Base-by-base conservation (phyloP, 768 basidiomycete species). In the Daedalea quercina region DNA sequence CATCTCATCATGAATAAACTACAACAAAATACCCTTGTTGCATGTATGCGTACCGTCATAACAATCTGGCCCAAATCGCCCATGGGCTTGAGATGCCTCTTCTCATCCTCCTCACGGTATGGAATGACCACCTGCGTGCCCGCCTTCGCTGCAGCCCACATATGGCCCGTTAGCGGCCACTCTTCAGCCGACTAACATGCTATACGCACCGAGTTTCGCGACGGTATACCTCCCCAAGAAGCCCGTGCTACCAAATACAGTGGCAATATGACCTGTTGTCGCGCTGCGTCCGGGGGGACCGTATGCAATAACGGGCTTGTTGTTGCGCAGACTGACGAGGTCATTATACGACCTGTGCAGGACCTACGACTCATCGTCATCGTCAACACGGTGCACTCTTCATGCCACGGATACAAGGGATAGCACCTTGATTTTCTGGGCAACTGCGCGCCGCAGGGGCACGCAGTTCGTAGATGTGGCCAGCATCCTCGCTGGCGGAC, bases 61-160 rank as follows among this genome's bases (percentile, higher is more conserved):
- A 97, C 89, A 57, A 99, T 87, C 74, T 95, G 94, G 8, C 96
- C 96, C 51, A 98, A 76, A 73, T 99, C 96, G 41, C 95, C 96
- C 84, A 88, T 94, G 12, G 89, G 89, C 70, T 86, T 87, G 64
- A 99, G 74, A 63, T 89, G 81, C 54, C 95, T 78, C 62, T 87
- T 91, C 65, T 93, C 88, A 65, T 98, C 93, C 65, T 92, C 90
- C 58, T 97, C 93, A 42, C 96, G 82, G 74, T 95, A 97, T 7
- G 95, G 95, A 47, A 96, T 77, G 65, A 98, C 79, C 54, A 97
- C 94, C 65, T 94, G 93, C 4, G 91, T 93, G 17, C 95, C 95
- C 65, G 81, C 74, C 72, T 90, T 92, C 55, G 90, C 95, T 90
- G 65, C 42, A 46, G 25, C 31, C 40, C 31, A 31, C 11, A 24